Conservation (phyloP, 2,329 filamentous ascomycete genomes). For the Elsinoe fawcettii region DNA sequence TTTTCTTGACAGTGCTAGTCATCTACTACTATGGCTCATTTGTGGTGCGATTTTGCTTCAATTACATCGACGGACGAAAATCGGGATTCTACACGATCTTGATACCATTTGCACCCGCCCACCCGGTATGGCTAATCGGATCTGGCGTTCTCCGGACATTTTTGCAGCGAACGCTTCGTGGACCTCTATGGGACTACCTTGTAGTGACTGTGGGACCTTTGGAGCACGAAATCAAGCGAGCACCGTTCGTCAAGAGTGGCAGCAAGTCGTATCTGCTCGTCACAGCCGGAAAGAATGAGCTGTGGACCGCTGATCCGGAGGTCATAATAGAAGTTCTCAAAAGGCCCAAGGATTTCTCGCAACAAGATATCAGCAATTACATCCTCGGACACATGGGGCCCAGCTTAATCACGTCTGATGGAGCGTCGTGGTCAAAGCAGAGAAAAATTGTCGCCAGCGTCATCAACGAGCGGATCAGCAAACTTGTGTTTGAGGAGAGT, state of each 20-base stretch:
- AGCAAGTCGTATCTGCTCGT: background rate
- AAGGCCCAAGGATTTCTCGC: background rate
- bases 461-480: slow-evolving; percentile 29
- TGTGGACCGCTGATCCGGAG: background rate
- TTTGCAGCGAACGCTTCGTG: background rate
- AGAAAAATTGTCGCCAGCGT: slow-evolving; percentile 27
- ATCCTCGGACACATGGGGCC: slow-evolving; percentile 20
- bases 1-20: background rate
- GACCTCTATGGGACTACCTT: background rate
- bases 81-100: background rate
- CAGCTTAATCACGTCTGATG: slow-evolving; percentile 24
- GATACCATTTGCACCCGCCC: background rate
- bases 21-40: background rate
- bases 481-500: slow-evolving; percentile 27
- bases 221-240: background rate
- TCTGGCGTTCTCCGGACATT: background rate
- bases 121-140: background rate
- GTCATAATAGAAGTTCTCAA: background rate
- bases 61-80: background rate
- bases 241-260: background rate
- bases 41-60: background rate
- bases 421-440: slow-evolving; percentile 26
- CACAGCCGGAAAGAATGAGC: background rate
- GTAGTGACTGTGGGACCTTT: background rate
- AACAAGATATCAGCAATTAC: background rate